Percentiles rank a stretch among this genome's conserved stretches.
These are phyloP conservation scores for Cyberlindnera mycetangii DNA, from an alignment of 805 yeast genomes.

Conservation along the genomic window DNA sequence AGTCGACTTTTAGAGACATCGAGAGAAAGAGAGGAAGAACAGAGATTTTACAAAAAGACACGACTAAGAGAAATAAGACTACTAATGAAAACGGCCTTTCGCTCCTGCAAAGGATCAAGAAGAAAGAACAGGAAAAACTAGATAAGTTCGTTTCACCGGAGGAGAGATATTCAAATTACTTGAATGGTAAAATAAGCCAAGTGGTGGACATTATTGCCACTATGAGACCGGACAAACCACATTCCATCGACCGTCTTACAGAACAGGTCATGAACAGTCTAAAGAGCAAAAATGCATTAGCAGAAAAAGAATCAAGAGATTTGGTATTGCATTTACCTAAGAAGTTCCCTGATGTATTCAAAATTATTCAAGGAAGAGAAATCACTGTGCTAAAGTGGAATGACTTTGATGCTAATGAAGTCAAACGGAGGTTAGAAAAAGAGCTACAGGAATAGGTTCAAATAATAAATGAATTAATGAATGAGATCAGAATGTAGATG, in stretches of 20 bases:
- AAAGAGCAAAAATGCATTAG: slow-evolving; percentile 15
- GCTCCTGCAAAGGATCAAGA: slow-evolving; percentile 38
- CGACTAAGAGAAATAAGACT: background rate
- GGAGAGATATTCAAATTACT: slow-evolving; percentile 22
- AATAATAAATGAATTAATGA: background rate
- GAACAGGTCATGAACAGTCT: slow-evolving; percentile 22
- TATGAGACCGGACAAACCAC: slow-evolving; percentile 24
- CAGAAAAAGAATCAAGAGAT: slow-evolving; percentile 24
- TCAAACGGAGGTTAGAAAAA: slow-evolving; percentile 9
- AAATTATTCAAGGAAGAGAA: slow-evolving; percentile 14
- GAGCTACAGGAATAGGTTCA: background rate
- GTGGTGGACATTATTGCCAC: slow-evolving; percentile 31
- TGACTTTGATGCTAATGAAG: slow-evolving; percentile 20
- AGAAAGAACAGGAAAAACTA: slow-evolving; percentile 32
- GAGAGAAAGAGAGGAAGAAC: slow-evolving; percentile 15
- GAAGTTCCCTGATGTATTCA: slow-evolving; percentile 23
- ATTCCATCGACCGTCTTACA: slow-evolving; percentile 17
- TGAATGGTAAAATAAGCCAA: slow-evolving; percentile 30
- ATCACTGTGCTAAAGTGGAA: slow-evolving; percentile 24
- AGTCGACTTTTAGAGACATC: background rate
- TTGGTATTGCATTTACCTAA: slow-evolving; percentile 14
- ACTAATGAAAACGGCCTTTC: slow-evolving; percentile 21
- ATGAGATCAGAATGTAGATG: background rate
- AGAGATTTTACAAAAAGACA: slow-evolving; percentile 7
- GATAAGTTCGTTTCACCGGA: slow-evolving; percentile 23